These are phyloP conservation scores for Omphalotus guepiniiformis DNA, from an alignment of 768 basidiomycete genomes.

Conservation along the genomic window DNA sequence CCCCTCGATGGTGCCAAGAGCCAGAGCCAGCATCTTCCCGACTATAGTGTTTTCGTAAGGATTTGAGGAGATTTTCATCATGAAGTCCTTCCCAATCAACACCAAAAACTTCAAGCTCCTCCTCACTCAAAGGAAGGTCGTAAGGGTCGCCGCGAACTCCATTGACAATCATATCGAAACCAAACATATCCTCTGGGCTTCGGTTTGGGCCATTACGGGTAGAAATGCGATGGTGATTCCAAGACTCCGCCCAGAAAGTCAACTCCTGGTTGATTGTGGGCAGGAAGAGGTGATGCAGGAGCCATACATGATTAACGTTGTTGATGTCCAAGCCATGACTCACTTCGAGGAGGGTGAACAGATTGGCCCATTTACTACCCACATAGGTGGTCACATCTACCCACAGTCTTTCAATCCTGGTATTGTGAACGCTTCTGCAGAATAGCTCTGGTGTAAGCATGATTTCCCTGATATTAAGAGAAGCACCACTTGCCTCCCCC, in stretches of 20 bases:
- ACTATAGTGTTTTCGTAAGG: not conserved
- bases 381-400: conserved; percentile 20
- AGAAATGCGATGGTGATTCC: conserved; percentile 22
- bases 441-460: not conserved
- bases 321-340: conserved; percentile 17
- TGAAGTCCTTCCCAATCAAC: conserved; percentile 10
- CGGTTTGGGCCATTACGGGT: conserved; percentile 9
- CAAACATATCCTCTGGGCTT: conserved; percentile 19
- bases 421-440: conserved; percentile 23
- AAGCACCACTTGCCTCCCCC: conserved; percentile 16
- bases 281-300: conserved; percentile 26
- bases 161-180: conserved; percentile 17
- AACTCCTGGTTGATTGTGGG: conserved; percentile 17
- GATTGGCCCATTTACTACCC: conserved; percentile 22
- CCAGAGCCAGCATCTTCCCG: not conserved
- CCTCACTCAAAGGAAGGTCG: conserved; percentile 4
- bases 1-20: not conserved
- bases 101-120: conserved; percentile 5
- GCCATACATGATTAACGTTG: conserved; percentile 21
- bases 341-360: conserved; percentile 21
- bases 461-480: not conserved
- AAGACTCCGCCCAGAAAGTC: conserved; percentile 17
- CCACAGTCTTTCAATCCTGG: conserved; percentile 26
- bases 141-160: conserved; percentile 7
- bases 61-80: not conserved